Evolutionary conservation across 352 stramenopile species (phyloP), one percentile per base, ranked within the genome.

Genomic region (Phytophthora litchii): DNA sequence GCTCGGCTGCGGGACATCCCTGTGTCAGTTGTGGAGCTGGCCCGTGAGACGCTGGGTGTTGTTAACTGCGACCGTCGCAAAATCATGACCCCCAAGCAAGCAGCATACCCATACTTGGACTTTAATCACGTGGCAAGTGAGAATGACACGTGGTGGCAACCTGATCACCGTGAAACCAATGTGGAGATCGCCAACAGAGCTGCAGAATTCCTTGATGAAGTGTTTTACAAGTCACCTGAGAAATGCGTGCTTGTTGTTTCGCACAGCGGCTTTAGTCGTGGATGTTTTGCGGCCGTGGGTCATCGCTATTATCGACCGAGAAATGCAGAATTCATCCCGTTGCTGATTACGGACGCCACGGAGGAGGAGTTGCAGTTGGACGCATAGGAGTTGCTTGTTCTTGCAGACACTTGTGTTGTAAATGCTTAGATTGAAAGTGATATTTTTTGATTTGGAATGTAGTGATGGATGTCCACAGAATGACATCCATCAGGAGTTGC

Each of bases 261-360:
- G 12, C 81, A 91, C 66, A 86, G 74, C 36, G 81, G 81, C 48
- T 88, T 91, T 49, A 87, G 67, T 50, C 81, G 76, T 17, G 78
- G 67, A 7, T 89, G 81, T 63, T 78, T 89, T 40, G 60, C 68
- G 1, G 75, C 71, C n/a, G 57, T 91, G 13, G 74, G 74, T 0
- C 78, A 87, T 46, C 78, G 68, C 23, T 85, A 86, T 70, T 91
- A 86, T 49, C 77, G 80, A 19, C 81, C 81, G 11, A 57, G 66
- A 9, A 91, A 91, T 47, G 79, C 75, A 44, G 81, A 91, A 40
- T 82, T 87, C 31, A 76, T 91, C 23, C 81, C 81, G 14, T 60
- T 88, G 37, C 46, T 91, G 37, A 67, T 91, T 23, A 81, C 71
- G 17, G 57, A 73, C 35, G 55, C 55, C n/a, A 58, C 52, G 0